Evolutionary conservation across 257 asterid genomes (phyloP).

Genomic region (Anisodus tanguticus): DNA sequence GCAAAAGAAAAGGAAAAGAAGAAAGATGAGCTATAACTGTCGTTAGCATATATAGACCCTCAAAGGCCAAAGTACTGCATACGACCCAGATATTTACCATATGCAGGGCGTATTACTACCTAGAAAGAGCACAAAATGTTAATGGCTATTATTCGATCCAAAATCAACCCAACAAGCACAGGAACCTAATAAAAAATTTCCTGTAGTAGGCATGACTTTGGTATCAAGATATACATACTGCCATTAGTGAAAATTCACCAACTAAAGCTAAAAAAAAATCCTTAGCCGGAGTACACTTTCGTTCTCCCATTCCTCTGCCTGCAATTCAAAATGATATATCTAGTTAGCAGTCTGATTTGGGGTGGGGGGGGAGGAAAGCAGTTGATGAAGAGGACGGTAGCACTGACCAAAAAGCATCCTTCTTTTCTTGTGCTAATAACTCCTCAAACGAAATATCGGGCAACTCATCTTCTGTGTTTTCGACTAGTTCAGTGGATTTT

Average conservation of each 20-base stretch:
- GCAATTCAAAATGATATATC: conserved; percentile 36
- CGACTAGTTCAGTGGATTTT: conserved; percentile 44
- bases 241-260: conserved; percentile 33
- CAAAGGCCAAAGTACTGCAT: conserved; percentile 2
- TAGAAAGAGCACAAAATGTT: conserved; percentile 18
- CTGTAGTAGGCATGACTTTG: conserved; percentile 48
- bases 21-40: conserved; percentile 11
- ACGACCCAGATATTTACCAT: conserved; percentile 28
- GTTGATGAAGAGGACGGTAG: not conserved
- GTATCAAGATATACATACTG: conserved; percentile 45
- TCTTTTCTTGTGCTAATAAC: conserved; percentile 78
- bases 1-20: not conserved
- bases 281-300: conserved; percentile 50
- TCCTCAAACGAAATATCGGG: conserved; percentile 83
- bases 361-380: no score
- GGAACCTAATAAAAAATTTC: conserved; percentile 44
- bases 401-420: conserved; percentile 75
- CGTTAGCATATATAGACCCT: conserved; percentile 19
- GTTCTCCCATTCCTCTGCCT: conserved; percentile 77
- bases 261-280: conserved; percentile 28
- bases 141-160: conserved; percentile 26
- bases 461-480: conserved; percentile 51
- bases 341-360: not conserved
- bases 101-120: conserved; percentile 18
- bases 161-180: conserved; percentile 43